Evolutionary conservation across 2,329 filamentous ascomycete species (phyloP), one percentile per base, ranked within the genome.

Genomic region (Botrytis aclada): DNA sequence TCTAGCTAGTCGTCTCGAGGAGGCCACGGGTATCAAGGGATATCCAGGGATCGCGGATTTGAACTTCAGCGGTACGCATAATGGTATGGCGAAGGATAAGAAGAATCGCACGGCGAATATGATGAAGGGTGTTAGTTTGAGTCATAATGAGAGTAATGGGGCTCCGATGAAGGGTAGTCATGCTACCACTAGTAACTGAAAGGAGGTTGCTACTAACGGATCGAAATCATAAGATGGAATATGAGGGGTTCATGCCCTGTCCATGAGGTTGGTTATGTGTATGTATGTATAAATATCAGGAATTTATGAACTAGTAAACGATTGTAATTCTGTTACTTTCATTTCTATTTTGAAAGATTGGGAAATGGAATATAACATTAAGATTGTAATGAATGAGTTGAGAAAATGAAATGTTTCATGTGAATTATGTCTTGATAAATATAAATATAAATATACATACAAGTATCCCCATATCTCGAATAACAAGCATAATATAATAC

Each of bases 51-150:
- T 90, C 64, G 79, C 84, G 6, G 82, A 83, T 4, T 76, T 90
- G 76, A 79, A 80, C 16, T 90, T 90, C 80, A 90, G 89, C 65
- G 88, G 89, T 3, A 87, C 85, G 0, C 87, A 89, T 78, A 90
- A 90, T 74, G 88, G 87, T 10, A 88, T 90, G 77, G 69, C 74
- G 83, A 83, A 86, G 18, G 83, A 86, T 69, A 71, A 75, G 16
- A 84, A 82, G 67, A 77, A 84, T 39, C 82, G 82, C 67, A 81
- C 81, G 63, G 88, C 88, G 16, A 90, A 90, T 74, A 85, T 85
- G 6, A 83, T 86, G 77, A 80, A 77, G 16, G 71, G 76, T 32
- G 41, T 74, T n/a, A 81, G 81, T 60, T 77, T 81, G n/a, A 80
- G 77, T 72, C 76, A 73, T 54, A 78, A 79, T 20, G 78, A 81